Evolutionary conservation across 768 basidiomycete genomes (phyloP).

Genomic region (Punctularia strigosozonata): DNA sequence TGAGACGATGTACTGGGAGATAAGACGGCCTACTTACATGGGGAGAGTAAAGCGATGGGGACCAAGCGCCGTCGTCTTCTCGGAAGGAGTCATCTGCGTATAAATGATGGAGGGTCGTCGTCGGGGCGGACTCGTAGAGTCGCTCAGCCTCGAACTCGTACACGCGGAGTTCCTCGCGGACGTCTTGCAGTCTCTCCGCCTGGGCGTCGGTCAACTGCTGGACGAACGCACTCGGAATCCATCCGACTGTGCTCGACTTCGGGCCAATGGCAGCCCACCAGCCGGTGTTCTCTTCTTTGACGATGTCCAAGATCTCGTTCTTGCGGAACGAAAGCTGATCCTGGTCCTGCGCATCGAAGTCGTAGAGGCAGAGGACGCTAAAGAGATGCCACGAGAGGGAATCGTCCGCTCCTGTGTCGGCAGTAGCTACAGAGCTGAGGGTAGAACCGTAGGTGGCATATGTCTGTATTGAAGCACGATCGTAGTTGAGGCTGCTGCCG

Average conservation of each 20-base stretch:
- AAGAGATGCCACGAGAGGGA: conserved; percentile 31
- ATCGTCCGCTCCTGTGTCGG: too few relatives aligned
- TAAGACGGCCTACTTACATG: too few relatives aligned
- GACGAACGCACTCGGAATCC: conserved; percentile 71
- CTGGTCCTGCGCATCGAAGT: conserved; percentile 52
- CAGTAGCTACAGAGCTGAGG: too few relatives aligned
- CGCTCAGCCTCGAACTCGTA: conserved; percentile 38
- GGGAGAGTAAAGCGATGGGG: too few relatives aligned
- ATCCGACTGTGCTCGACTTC: conserved; percentile 44
- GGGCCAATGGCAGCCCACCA: conserved; percentile 74
- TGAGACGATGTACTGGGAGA: too few relatives aligned
- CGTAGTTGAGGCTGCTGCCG: too few relatives aligned
- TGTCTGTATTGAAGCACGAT: too few relatives aligned
- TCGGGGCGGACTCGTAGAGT: conserved; percentile 28
- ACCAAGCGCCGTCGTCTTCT: too few relatives aligned
- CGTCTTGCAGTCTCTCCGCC: conserved; percentile 32
- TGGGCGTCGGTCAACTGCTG: conserved; percentile 38
- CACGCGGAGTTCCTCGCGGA: conserved; percentile 27
- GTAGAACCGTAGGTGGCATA: too few relatives aligned
- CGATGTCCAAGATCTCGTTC: conserved; percentile 56
- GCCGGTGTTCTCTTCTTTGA: conserved; percentile 59
- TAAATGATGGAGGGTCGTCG: conserved; percentile 14
- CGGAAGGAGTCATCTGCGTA: too few relatives aligned
- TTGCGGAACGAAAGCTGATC: conserved; percentile 51
- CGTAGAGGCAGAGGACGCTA: conserved; percentile 53